phyloP scores from a whole-genome alignment of 2,329 filamentous ascomycete species.

The Purpureocillium takamizusanense region DNA sequence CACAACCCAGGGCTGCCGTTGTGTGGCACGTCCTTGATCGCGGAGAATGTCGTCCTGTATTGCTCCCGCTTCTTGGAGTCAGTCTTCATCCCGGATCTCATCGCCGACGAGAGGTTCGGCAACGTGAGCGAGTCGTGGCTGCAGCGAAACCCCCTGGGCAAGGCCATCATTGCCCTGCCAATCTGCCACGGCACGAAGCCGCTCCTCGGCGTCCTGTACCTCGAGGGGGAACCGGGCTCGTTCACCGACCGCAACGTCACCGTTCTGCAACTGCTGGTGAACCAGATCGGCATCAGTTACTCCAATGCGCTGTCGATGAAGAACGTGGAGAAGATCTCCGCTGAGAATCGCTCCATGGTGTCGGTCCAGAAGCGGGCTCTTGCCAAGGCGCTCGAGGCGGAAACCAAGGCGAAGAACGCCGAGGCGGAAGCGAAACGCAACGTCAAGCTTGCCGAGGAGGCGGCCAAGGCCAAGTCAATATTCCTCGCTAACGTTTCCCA shows the following conservation, averaged over 20 bases:
- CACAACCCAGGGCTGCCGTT: constrained; percentile 59
- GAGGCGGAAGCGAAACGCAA: constrained; percentile 70
- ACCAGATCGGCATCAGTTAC: constrained; percentile 68
- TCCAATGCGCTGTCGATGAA: constrained; percentile 60
- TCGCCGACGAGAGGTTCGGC: constrained; percentile 68
- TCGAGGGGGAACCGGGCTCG: constrained; percentile 64
- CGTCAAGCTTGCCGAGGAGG: constrained; percentile 74
- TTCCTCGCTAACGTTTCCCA: constrained; percentile 76
- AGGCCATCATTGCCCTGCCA: constrained; percentile 70
- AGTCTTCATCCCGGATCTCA: constrained; percentile 64
- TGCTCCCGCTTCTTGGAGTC: constrained; percentile 67
- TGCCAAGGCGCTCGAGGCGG: constrained; percentile 61
- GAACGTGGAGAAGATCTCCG: constrained; percentile 67
- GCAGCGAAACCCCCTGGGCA: constrained; percentile 58
- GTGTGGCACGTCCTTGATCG: constrained; percentile 57
- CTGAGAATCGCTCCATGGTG: constrained; percentile 71
- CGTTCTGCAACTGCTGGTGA: constrained; percentile 62
- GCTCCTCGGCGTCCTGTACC: constrained; percentile 65
- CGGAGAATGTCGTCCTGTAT: constrained; percentile 68
- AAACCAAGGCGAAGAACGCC: constrained; percentile 67
- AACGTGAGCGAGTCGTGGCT: constrained; percentile 65
- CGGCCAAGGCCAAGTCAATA: constrained; percentile 73
- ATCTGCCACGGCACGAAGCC: constrained; percentile 65
- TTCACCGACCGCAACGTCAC: constrained; percentile 68
- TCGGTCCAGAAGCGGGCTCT: constrained; percentile 67